Percentiles rank a stretch among this genome's conserved stretches.
Evolutionary conservation across 768 basidiomycete species (phyloP).

Genomic region (Gloeostereum incarnatum): DNA sequence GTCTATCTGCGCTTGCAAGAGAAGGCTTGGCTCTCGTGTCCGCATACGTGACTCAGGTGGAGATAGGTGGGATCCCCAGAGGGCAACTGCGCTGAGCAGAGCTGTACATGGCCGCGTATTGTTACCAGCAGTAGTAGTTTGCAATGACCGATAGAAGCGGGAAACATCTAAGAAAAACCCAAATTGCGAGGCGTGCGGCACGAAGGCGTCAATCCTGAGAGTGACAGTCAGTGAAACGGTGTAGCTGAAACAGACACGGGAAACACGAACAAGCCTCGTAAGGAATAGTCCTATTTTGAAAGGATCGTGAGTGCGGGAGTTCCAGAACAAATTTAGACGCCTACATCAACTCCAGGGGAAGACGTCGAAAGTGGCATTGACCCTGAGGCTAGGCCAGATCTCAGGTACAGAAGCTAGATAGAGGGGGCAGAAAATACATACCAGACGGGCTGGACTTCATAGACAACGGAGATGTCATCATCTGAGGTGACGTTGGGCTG

Average conservation of each 20-base stretch:
- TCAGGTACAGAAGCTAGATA: too few species aligned
- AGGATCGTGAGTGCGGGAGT: too few species aligned
- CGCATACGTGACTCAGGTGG: constrained; percentile 9
- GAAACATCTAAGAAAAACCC: constrained; percentile 56
- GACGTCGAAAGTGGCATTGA: too few species aligned
- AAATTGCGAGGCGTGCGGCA: constrained; percentile 46
- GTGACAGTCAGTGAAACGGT: constrained; percentile 5
- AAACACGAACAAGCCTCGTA: too few species aligned
- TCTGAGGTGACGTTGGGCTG: constrained; percentile 4
- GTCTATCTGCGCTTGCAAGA: constrained; percentile 22
- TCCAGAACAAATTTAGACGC: too few species aligned
- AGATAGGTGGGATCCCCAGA: constrained; percentile 24
- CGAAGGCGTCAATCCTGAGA: constrained; percentile 46
- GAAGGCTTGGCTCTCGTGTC: constrained; percentile 19
- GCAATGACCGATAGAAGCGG: constrained; percentile 24
- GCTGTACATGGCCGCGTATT: constrained; percentile 14
- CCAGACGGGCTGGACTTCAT: constrained; percentile 35
- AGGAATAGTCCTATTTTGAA: too few species aligned
- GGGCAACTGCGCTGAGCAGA: constrained; percentile 16
- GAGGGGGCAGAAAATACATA: too few species aligned
- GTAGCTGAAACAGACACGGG: not conserved
- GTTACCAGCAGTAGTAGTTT: constrained; percentile 5
- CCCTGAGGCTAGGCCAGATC: too few species aligned
- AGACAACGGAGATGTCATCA: constrained; percentile 2
- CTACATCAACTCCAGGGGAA: too few species aligned